phyloP scores from a whole-genome alignment of 768 basidiomycete genomes.

The Rhodotorula kratochvilovae region DNA sequence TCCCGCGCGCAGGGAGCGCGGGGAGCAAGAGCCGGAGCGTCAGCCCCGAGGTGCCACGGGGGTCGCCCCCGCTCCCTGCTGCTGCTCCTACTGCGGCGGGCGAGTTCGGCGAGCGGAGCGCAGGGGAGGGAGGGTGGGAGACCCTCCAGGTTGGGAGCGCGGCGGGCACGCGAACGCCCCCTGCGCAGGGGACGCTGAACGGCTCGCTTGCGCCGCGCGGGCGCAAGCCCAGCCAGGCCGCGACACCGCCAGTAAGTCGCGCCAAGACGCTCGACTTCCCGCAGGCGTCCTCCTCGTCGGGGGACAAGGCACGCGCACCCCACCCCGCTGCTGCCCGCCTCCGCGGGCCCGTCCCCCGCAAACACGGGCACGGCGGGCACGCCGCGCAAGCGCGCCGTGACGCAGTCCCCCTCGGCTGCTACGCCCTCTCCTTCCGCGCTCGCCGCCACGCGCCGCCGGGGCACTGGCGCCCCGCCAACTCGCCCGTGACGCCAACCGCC shows the following conservation, averaged over 20 bases:
- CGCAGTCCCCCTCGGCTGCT: neutral
- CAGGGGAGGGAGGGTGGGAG: slow-evolving; percentile 4
- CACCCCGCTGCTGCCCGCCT: neutral
- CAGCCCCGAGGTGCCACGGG: slow-evolving; percentile 2
- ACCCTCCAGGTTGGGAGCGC: slow-evolving; percentile 18
- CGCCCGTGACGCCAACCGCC: neutral
- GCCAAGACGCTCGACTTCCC: slow-evolving; percentile 8
- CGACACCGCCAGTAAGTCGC: too few species aligned
- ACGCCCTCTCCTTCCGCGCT: neutral
- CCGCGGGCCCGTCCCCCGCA: neutral
- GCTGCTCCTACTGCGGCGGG: too few species aligned
- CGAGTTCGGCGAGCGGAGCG: too few species aligned
- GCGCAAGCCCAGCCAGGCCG: too few species aligned
- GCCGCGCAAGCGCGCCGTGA: neutral
- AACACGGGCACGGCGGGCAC: neutral
- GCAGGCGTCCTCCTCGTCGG: neutral
- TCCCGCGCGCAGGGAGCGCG: neutral
- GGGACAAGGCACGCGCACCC: neutral
- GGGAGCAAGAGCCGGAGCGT: neutral
- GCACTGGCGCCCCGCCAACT: too few species aligned
- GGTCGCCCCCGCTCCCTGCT: neutral
- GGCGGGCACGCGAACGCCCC: neutral
- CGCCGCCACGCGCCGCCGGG: too few species aligned
- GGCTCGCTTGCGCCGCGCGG: too few species aligned
- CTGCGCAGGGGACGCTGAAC: too few species aligned